Percentiles rank a stretch among this genome's conserved stretches.
These are phyloP conservation scores for Stevia rebaudiana DNA, from an alignment of 140 eudicot genomes.

Conservation along the genomic window DNA sequence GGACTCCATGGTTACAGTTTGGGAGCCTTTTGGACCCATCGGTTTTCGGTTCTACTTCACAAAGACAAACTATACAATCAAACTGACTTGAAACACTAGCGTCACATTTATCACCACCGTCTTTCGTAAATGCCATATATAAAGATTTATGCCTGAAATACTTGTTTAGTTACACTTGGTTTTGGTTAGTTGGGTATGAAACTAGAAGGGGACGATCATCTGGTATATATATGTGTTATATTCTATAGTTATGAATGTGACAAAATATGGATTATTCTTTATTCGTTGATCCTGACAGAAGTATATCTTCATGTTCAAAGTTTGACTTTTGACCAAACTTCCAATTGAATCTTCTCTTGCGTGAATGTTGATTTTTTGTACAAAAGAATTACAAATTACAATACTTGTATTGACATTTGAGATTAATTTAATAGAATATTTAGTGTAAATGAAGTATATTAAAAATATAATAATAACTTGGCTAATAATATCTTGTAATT, in stretches of 20 bases:
- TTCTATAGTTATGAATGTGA: conserved; percentile 9
- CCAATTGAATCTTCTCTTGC: not conserved
- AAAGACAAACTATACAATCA: conserved; percentile 24
- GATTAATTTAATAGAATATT: not conserved
- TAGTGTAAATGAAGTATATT: not conserved
- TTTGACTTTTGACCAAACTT: not conserved
- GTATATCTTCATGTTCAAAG: not conserved
- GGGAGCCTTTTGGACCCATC: not conserved
- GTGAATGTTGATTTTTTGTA: not conserved
- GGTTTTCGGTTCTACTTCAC: conserved; percentile 2
- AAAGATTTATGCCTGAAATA: too few species aligned
- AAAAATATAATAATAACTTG: too few species aligned
- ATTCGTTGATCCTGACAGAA: not conserved
- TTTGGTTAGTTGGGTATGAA: too few species aligned
- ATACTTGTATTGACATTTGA: not conserved
- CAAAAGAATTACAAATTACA: not conserved
- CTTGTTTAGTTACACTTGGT: too few species aligned
- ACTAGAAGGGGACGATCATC: not conserved
- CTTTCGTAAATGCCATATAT: not conserved
- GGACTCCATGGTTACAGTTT: conserved; percentile 13
- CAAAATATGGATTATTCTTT: conserved; percentile 5
- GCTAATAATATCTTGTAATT: too few species aligned
- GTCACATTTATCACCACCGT: not conserved
- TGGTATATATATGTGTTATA: too few species aligned
- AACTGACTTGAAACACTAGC: not conserved